A percentile compares a stretch with the other conserved stretches of the same genome.
These are phyloP conservation scores for Oidium heveae DNA, from an alignment of 2,329 filamentous ascomycete genomes.

Conservation along the genomic window DNA sequence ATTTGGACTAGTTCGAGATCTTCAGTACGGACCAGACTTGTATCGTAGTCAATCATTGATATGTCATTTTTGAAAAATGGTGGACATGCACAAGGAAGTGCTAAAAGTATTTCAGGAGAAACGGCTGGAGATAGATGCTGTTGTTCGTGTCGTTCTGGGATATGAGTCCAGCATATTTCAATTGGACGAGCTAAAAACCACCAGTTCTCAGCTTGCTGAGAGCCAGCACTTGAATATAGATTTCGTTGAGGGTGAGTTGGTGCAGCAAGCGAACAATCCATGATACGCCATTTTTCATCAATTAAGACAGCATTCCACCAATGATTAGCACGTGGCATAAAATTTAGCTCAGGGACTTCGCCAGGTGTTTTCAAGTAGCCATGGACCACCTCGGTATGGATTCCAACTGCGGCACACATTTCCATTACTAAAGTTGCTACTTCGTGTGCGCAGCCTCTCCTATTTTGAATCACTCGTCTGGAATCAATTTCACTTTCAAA, in stretches of 20 bases:
- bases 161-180: constrained; percentile 87
- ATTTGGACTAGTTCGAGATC: constrained; percentile 84
- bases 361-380: constrained; percentile 83
- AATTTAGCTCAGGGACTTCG: constrained; percentile 55
- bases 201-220: constrained; percentile 54
- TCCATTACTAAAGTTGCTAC: constrained; percentile 72
- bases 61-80: constrained; percentile 66
- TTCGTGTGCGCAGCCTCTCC: constrained; percentile 67
- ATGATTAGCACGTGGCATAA: constrained; percentile 72
- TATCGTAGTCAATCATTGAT: constrained; percentile 74
- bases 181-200: constrained; percentile 81
- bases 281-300: constrained; percentile 86
- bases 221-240: constrained; percentile 48
- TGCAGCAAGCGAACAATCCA: constrained; percentile 79
- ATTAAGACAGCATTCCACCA: constrained; percentile 94
- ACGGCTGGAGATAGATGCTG: constrained; percentile 85
- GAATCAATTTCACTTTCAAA: constrained; percentile 69
- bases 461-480: constrained; percentile 57
- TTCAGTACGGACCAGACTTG: constrained; percentile 60
- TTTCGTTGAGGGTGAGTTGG: constrained; percentile 66
- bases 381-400: constrained; percentile 65
- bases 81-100: constrained; percentile 65
- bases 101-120: constrained; percentile 61
- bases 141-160: constrained; percentile 65
- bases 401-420: constrained; percentile 77